Base-by-base conservation (phyloP, 1,139 yeast genomes). In the Saccharomycopsis hybrid region DNA sequence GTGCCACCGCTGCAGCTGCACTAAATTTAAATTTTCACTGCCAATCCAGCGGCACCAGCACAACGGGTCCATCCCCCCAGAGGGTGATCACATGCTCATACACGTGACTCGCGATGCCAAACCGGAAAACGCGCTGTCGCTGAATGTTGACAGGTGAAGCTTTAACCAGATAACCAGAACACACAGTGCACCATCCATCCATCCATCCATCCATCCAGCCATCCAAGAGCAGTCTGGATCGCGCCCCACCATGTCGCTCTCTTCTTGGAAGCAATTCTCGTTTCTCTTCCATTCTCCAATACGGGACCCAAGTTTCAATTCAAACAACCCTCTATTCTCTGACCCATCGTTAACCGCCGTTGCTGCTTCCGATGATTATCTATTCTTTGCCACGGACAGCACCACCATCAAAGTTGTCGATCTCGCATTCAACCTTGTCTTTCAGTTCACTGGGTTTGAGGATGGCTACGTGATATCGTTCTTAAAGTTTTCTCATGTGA, bases 221-320 rank as follows among this genome's bases (percentile, higher is more conserved):
- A 18, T 18, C 18, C 18, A 18, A 18, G n/a, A 39, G 4, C 4
- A 24, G 18, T 18, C 18, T 18, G 18, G 18, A 18, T 18, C 18
- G 18, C 18, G 18, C 18, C 18, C 18, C n/a, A 32, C 11, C 27
- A 72, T 72, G 72, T 69, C 76, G 25, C 62, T 74, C 31, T 60
- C 74, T 13, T 69, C 80, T 31, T 89, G 96, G 96, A 74, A 94
- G 55, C 96, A 86, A 60, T 86, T 92, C 66, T 90, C 86, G 58
- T 83, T 92, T 65, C 89, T 86, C 65, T 96, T 89, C 52, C 74
- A 79, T 45, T 74, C 82, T 0, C 97, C 97, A 4, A 83, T 92
- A 37, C 71, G 82, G 57, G 97, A 92, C 63, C 97, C 97, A 5
- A 71, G 76, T 54, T 74, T 76, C 56, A 81, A 80, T n/a, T 70